These are phyloP conservation scores for Candida ulmi DNA, from an alignment of 805 yeast species.

Conservation along the genomic window DNA sequence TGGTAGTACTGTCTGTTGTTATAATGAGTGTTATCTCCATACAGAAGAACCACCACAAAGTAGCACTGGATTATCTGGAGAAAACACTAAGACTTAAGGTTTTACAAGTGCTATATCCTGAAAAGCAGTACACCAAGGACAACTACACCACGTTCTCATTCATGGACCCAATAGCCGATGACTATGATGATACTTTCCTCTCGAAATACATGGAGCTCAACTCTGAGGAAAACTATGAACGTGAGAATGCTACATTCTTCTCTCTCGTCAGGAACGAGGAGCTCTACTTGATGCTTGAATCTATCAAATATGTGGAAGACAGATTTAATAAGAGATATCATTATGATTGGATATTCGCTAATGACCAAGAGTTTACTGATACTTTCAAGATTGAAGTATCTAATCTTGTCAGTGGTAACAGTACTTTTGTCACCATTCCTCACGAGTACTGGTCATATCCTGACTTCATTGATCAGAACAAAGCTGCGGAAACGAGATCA, in stretches of 20 bases:
- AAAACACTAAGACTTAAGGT: constrained; percentile 14
- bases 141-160: constrained; percentile 15
- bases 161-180: constrained; percentile 12
- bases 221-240: constrained; percentile 23
- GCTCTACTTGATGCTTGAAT: constrained; percentile 46
- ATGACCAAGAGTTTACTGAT: constrained; percentile 52
- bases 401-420: constrained; percentile 46
- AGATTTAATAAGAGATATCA: constrained; percentile 54
- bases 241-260: constrained; percentile 60
- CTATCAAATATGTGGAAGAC: constrained; percentile 57
- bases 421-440: constrained; percentile 55
- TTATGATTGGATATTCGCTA: constrained; percentile 74
- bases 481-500: constrained; percentile 35
- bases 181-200: constrained; percentile 1
- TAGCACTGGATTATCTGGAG: constrained; percentile 15
- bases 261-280: constrained; percentile 69
- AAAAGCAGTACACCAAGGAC: constrained; percentile 15
- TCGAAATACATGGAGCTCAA: constrained; percentile 6
- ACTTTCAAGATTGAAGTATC: constrained; percentile 42
- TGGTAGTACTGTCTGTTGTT: constrained; percentile 1
- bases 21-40: constrained; percentile 5
- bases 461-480: constrained; percentile 43
- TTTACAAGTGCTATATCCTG: constrained; percentile 20
- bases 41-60: constrained; percentile 17
- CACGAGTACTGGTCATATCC: constrained; percentile 65